phyloP scores from a whole-genome alignment of 139 green algal species.

The Yamagishiella unicocca region DNA sequence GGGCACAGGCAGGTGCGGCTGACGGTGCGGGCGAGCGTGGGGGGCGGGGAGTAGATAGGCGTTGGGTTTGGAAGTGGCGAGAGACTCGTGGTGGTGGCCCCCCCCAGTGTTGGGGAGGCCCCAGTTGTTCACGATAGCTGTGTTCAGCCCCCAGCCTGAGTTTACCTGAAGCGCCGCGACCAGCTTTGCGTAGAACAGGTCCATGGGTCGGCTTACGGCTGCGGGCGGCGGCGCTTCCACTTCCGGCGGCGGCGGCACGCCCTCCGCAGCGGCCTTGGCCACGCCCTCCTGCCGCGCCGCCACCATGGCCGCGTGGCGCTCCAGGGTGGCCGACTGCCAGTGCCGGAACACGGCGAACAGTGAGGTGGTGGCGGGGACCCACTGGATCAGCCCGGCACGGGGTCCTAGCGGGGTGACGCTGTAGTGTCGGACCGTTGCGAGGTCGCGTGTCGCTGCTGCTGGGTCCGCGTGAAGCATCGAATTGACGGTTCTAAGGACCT shows the following conservation, averaged over 20 bases:
- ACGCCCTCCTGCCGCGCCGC: slow-evolving; percentile 43
- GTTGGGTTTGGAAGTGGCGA: too few relatives aligned
- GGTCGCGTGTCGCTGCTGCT: slow-evolving; percentile 1
- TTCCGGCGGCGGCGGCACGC: not conserved
- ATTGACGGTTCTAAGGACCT: slow-evolving; percentile 70
- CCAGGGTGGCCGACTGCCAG: slow-evolving; percentile 75
- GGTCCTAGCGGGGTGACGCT: slow-evolving; percentile 84
- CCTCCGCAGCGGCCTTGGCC: slow-evolving; percentile 24
- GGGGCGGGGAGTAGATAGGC: too few relatives aligned
- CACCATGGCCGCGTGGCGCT: slow-evolving; percentile 65
- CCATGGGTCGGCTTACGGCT: slow-evolving; percentile 28
- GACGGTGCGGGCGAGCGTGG: too few relatives aligned
- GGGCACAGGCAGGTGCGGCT: too few relatives aligned
- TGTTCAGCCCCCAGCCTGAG: too few relatives aligned
- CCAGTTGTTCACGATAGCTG: too few relatives aligned
- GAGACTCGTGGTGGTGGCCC: too few relatives aligned
- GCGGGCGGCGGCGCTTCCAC: slow-evolving; percentile 10
- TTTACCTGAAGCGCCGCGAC: slow-evolving; percentile 33
- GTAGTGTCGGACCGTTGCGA: slow-evolving; percentile 64
- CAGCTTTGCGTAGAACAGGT: slow-evolving; percentile 36
- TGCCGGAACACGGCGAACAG: slow-evolving; percentile 83
- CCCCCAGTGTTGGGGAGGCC: too few relatives aligned
- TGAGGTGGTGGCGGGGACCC: slow-evolving; percentile 83
- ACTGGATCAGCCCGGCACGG: slow-evolving; percentile 86
- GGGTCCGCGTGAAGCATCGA: slow-evolving; percentile 60